Base-by-base conservation (phyloP, 768 basidiomycete species). In the Russula sp. region DNA sequence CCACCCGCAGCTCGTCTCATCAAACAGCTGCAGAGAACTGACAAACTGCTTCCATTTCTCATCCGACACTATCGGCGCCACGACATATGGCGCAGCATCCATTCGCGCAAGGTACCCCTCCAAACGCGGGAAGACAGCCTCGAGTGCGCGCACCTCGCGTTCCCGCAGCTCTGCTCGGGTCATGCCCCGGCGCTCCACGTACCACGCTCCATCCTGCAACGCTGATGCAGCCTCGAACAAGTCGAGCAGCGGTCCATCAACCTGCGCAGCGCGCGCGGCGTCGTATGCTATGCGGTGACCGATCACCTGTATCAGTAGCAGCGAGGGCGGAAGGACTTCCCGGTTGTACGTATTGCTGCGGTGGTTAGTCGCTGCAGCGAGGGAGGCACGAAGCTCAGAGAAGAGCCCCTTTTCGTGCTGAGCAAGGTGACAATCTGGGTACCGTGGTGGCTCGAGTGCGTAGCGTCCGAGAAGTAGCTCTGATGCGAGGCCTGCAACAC, bases 201-300 rank as follows among this genome's bases (percentile, higher is more conserved):
- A 84, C 84, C 84, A 86, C 7, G 82, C 81, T 45, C 81, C 73
- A 65, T 85, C 83, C 64, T 77, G 77, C 60, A 79, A 75, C 57
- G 85, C 78, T 42, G 80, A 77, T 6, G 78, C 76, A 57, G 77
- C 78, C 68, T 81, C 82, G 69, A 83, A 87, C 8, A 86, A 70
- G 59, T 84, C 82, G 37, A 86, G 73, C 34, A 87, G 75, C 18
- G 77, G 75, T 66, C 75, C 72, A 2, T 80, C 79, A 34, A 85
- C 68, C 4, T 75, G 76, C 13, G 75, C 73, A 39, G 74, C 73
- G 49, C 79, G 61, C 18, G 78, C 84, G 18, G 81, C 80, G 6
- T 83, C 80, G 69, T 85, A 85, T 2, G 85, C 82, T 47, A 84
- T 74, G 16, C 84, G 80, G 68, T 86, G 83, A 4, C 86, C 85